Evolutionary conservation across 1,139 yeast species (phyloP).

Genomic region (Ogataea hybrid): DNA sequence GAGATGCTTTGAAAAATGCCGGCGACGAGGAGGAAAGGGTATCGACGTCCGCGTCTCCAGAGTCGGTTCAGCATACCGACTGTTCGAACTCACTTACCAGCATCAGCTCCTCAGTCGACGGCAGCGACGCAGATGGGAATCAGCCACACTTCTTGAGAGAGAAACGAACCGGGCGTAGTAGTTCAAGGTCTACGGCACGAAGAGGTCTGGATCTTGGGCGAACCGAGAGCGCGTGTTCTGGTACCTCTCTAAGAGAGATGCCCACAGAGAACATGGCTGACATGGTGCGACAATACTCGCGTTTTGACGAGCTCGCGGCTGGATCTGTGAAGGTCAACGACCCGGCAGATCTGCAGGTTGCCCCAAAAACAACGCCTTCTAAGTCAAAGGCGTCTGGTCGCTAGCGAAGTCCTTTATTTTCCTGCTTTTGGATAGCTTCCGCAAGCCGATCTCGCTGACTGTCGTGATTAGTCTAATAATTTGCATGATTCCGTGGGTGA

Average conservation of each 20-base stretch:
- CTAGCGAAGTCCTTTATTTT: constrained; percentile 5
- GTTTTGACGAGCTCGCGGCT: constrained; percentile 25
- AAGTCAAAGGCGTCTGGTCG: background rate
- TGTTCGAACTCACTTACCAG: constrained; percentile 2
- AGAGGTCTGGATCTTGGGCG: constrained; percentile 3
- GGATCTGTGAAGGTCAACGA: constrained; percentile 19
- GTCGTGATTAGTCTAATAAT: constrained; percentile 59
- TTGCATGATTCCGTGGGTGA: constrained; percentile 85
- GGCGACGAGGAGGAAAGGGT: constrained; percentile 13
- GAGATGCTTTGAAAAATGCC: constrained; percentile 32
- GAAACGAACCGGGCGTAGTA: constrained; percentile 1
- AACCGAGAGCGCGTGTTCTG: constrained; percentile 6
- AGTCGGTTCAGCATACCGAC: background rate
- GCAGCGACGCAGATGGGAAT: background rate
- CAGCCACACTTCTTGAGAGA: constrained; percentile 4
- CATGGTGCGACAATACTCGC: constrained; percentile 55
- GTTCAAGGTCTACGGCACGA: background rate
- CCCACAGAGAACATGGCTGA: constrained; percentile 54
- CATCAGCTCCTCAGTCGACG: constrained; percentile 8
- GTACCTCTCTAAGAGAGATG: constrained; percentile 35
- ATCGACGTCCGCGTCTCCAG: background rate
- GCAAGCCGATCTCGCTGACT: constrained; percentile 67
- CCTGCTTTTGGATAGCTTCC: constrained; percentile 48
- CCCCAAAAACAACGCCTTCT: constrained; percentile 1
- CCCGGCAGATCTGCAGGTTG: constrained; percentile 16